Base-by-base conservation (phyloP, 331 rosid genomes). In the Quercus tomentella region DNA sequence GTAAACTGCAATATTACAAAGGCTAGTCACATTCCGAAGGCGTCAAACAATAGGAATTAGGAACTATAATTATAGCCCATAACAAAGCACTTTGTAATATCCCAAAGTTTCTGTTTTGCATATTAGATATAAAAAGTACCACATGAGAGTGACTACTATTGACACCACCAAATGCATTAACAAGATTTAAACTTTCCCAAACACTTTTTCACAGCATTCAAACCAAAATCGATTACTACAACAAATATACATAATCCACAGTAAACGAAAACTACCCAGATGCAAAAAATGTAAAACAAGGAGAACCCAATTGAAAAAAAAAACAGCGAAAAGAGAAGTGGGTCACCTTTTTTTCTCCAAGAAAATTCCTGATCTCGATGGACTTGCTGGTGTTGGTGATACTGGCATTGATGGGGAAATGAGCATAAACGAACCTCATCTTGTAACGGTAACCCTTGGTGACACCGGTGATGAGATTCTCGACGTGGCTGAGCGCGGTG, bases 391-490 rank as follows among this genome's bases (percentile, higher is more conserved):
- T 51, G 10, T 69, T 79, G 33, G 90, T 23, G 26, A 92, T 92
- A 52, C 96, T 91, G 1, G 97, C 97, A 21, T 92, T 92, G 74
- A 92, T 92, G 0, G 97, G 97, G 4, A 92, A 92, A 25, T 92
- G 97, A 51, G 97, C 97, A 8, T 92, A 92, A 1, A 92, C 97
- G 25, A 92, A 92, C 21, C 97, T 77, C 97, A 92, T 92, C 86
- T 89, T 91, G 91, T 92, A 92, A 17, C 97, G 88, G 83, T 89
- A 92, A 0, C 97, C 97, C 88, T 89, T 92, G 72, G 97, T 92
- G 77, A 92, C 97, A 0, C 97, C 97, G 3, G 91, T 86, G 79
- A 92, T 92, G 67, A 92, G 96, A 9, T 92, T 92, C 72, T 68
- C 91, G 0, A 92, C 96, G 41, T 92, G 96, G 65, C 92, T 88